Base-by-base conservation (phyloP, 257 asterid species). In the Nemophila menziesii region DNA sequence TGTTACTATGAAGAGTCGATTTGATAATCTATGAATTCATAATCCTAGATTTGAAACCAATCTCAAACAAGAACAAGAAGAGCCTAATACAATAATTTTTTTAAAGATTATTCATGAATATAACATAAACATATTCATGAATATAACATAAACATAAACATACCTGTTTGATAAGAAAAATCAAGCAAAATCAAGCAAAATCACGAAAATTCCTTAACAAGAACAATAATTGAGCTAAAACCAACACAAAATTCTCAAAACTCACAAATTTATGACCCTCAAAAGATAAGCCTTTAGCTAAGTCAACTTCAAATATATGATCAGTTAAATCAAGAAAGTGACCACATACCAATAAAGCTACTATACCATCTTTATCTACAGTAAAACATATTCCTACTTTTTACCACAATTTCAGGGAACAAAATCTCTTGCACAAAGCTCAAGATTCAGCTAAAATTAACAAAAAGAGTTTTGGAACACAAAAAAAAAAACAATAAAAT, bases 321-420 rank as follows among this genome's bases (percentile, higher is more conserved):
- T 51, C 63, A 54, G 55, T 48, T 7, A 20, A 43, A 36, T 46
- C 29, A 43, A 53, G 36, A 58, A 46, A 33, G 9, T 60, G 66
- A 65, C 67, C 62, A 59, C 52, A 63, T 41, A 50, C 59, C 65
- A 50, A 57, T 55, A 75, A 81, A 70, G 86, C 34, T 34, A 64
- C n/a, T n/a, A n/a, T n/a, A n/a, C 42, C 63, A 62, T 56, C 70
- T 66, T 66, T 63, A 29, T 34, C 43, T 49, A 63, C 33, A 69
- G 26, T 56, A 58, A 58, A 20, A 18, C 43, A 22, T 11, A 19
- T 19, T 33, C 11, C 45, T 27, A 29, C 36, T 29, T 29, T 29
- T 29, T 29, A 29, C 36, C 36, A 29, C 9, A 29, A 29, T 7
- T 29, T 29, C 8, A 29, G 36, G 36, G 12, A 29, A 10, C 3